Evolutionary conservation across 495 filamentous ascomycete genomes (phyloP).

Genomic region (Aspergillus affinis): DNA sequence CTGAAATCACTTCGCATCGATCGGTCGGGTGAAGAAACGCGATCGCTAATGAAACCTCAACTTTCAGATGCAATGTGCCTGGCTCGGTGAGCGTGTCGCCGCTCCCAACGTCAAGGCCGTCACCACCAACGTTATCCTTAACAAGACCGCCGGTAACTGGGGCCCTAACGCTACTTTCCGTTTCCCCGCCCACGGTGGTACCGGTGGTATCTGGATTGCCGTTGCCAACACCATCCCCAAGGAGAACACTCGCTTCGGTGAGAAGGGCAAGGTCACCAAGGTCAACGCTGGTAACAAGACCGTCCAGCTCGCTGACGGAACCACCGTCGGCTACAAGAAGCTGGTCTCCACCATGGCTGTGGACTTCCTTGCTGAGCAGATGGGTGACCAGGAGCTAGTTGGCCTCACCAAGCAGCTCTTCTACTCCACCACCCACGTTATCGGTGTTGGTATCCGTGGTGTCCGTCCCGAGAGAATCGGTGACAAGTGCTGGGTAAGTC

Average conservation of each 20-base stretch:
- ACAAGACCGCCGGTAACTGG: slow-evolving; percentile 97
- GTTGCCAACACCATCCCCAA: slow-evolving; percentile 92
- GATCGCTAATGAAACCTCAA: background rate
- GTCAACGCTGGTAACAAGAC: slow-evolving; percentile 82
- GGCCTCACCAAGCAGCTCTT: slow-evolving; percentile 86
- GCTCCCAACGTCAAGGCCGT: slow-evolving; percentile 95
- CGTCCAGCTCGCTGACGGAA: slow-evolving; percentile 81
- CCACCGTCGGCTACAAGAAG: slow-evolving; percentile 87
- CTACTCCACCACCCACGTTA: slow-evolving; percentile 97
- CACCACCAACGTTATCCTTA: slow-evolving; percentile 90
- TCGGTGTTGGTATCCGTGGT: slow-evolving; percentile 93
- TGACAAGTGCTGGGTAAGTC: slow-evolving; percentile 95
- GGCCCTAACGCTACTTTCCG: slow-evolving; percentile 98
- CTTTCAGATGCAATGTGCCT: slow-evolving; percentile 94
- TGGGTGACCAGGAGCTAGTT: slow-evolving; percentile 82
- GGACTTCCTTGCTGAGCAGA: slow-evolving; percentile 81
- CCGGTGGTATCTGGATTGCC: slow-evolving; percentile 98
- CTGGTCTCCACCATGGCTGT: slow-evolving; percentile 96
- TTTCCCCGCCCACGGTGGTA: slow-evolving; percentile 94
- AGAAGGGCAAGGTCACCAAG: slow-evolving; percentile 77
- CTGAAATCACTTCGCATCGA: background rate
- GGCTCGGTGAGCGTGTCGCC: slow-evolving; percentile 98
- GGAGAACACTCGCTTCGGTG: slow-evolving; percentile 86
- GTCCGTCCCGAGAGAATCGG: slow-evolving; percentile 92
- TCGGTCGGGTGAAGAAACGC: slow-evolving; percentile 1